phyloP scores from a whole-genome alignment of 176 grass and related monocot genomes.

The Coix lacrymajobi region DNA sequence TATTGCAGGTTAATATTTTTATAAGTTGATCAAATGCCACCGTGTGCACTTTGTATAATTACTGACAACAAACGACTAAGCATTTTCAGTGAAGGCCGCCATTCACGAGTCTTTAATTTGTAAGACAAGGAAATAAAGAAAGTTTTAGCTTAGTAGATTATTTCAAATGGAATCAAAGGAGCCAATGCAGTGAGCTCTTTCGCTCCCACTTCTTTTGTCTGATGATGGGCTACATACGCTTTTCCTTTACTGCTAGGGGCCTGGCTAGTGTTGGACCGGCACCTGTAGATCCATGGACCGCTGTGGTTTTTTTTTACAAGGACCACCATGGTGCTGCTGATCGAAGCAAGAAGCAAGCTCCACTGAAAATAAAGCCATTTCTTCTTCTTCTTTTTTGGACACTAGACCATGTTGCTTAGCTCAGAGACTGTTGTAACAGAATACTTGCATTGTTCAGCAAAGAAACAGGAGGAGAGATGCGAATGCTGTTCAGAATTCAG shows the following conservation, averaged over 20 bases:
- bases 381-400: background rate
- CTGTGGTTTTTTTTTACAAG: background rate
- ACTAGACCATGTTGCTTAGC: slow-evolving; percentile 10
- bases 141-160: background rate
- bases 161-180: slow-evolving; percentile 24
- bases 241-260: background rate
- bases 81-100: background rate
- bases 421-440: background rate
- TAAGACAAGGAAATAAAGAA: slow-evolving; percentile 34
- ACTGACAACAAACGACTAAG: background rate
- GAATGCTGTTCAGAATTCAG: background rate
- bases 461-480: background rate
- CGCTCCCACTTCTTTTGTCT: slow-evolving; percentile 18
- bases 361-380: background rate
- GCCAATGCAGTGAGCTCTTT: slow-evolving; percentile 11
- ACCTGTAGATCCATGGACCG: slow-evolving; percentile 27
- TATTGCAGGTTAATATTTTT: background rate
- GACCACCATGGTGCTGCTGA: background rate
- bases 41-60: slow-evolving; percentile 2
- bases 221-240: slow-evolving; percentile 4
- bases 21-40: background rate
- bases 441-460: background rate
- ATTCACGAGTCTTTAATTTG: slow-evolving; percentile 23
- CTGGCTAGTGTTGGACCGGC: slow-evolving; percentile 17
- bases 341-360: background rate